Conservation (phyloP, 2,329 filamentous ascomycete species). For the Claviceps humidiphila region DNA sequence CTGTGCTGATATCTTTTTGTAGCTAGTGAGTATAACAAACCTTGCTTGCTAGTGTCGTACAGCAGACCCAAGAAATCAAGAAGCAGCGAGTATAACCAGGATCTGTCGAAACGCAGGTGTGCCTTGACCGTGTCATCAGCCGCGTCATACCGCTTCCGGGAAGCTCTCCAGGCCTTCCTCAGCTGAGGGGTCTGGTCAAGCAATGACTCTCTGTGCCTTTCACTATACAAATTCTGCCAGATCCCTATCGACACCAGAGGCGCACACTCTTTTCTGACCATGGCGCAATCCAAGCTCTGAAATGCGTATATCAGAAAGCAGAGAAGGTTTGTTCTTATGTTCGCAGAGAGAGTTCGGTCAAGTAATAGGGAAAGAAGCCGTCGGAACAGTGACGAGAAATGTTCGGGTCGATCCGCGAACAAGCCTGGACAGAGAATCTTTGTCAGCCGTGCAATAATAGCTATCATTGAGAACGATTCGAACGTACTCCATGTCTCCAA, state of each 20-base stretch:
- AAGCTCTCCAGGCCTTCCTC: conserved; percentile 81
- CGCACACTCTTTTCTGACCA: conserved; percentile 92
- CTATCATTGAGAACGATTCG: background rate
- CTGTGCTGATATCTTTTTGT: background rate
- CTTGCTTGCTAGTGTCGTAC: conserved; percentile 40
- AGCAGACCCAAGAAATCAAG: conserved; percentile 69
- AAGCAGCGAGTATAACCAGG: conserved; percentile 80
- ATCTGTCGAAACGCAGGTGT: conserved; percentile 75
- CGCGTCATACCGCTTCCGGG: conserved; percentile 73
- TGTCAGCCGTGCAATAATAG: conserved; percentile 2
- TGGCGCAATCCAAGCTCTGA: conserved; percentile 77
- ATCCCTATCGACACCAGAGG: conserved; percentile 87
- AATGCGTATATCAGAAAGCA: conserved; percentile 85
- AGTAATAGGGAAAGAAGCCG: conserved; percentile 79
- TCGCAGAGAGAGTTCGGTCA: conserved; percentile 50
- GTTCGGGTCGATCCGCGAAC: conserved; percentile 62
- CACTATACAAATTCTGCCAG: conserved; percentile 84
- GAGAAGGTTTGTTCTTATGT: conserved; percentile 69
- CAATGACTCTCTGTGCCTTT: conserved; percentile 56
- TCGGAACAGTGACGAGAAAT: conserved; percentile 82
- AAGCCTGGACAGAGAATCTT: conserved; percentile 36
- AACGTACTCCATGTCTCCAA: conserved; percentile 71
- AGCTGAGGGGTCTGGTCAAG: conserved; percentile 63
- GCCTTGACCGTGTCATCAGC: conserved; percentile 70
- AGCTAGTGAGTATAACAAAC: conserved; percentile 17